phyloP scores from a whole-genome alignment of 371 early-diverging fungal species.

The Umbelopsis sp. region DNA sequence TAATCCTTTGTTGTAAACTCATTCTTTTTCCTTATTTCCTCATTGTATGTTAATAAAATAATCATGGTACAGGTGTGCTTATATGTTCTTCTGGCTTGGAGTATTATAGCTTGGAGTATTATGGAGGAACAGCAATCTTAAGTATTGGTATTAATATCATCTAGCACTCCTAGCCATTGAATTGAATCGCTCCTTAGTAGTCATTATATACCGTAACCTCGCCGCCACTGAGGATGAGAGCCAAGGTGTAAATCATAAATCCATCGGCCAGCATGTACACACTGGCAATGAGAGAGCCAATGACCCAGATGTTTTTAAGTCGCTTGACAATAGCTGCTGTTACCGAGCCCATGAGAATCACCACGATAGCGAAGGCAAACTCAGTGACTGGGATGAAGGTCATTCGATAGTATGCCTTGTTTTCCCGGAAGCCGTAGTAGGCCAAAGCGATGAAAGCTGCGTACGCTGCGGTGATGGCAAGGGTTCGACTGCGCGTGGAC shows the following conservation, averaged over 20 bases:
- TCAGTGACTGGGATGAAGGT: slow-evolving; percentile 47
- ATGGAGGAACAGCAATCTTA: neutral
- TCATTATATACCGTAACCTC: slow-evolving; percentile 38
- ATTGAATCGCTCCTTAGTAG: slow-evolving; percentile 24
- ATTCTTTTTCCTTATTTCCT: no score
- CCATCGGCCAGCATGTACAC: slow-evolving; percentile 21
- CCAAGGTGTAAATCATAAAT: slow-evolving; percentile 31
- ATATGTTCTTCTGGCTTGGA: no score
- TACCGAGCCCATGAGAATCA: slow-evolving; percentile 27
- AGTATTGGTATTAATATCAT: neutral
- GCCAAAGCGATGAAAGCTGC: slow-evolving; percentile 24
- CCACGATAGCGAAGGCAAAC: slow-evolving; percentile 31
- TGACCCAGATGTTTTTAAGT: neutral
- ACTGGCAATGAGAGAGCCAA: slow-evolving; percentile 5
- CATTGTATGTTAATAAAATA: no score
- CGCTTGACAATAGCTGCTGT: slow-evolving; percentile 7
- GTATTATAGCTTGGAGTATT: neutral
- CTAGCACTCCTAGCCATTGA: neutral
- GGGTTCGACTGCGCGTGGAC: neutral
- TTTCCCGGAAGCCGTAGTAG: slow-evolving; percentile 33
- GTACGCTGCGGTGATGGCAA: slow-evolving; percentile 24
- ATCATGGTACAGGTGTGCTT: no score
- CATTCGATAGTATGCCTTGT: slow-evolving; percentile 37
- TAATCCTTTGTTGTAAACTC: no score
- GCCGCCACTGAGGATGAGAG: slow-evolving; percentile 35